Conservation (phyloP, 768 basidiomycete species). For the Rhodotorula babjevae region DNA sequence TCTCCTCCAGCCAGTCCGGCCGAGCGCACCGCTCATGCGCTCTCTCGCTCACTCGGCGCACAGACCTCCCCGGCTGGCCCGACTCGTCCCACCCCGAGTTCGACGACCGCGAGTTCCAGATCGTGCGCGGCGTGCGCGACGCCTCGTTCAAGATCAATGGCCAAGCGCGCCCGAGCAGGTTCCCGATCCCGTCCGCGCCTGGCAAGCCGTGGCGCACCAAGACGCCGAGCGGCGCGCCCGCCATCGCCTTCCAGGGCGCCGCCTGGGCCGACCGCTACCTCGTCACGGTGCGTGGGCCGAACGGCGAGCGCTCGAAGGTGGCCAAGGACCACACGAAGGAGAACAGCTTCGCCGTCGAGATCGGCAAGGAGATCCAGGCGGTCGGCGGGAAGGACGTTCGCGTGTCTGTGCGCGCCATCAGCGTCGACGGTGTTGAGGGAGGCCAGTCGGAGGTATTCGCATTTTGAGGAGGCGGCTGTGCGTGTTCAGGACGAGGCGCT, state of each 20-base stretch:
- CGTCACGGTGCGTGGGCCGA: constrained; percentile 8
- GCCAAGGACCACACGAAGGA: constrained; percentile 29
- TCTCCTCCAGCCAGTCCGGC: too few species aligned
- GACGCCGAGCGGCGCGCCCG: not conserved
- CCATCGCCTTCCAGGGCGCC: constrained; percentile 11
- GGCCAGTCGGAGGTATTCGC: not conserved
- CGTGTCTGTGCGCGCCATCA: constrained; percentile 8
- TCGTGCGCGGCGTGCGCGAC: constrained; percentile 31
- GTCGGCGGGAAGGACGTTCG: not conserved
- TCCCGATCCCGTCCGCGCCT: constrained; percentile 8
- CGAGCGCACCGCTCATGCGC: too few species aligned
- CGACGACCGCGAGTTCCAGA: constrained; percentile 31
- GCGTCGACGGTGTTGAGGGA: constrained; percentile 1
- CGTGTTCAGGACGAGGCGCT: not conserved
- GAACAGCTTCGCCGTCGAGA: constrained; percentile 9
- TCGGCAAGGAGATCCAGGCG: not conserved
- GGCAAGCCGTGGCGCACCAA: constrained; percentile 7
- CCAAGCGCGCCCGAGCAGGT: not conserved
- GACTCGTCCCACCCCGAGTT: constrained; percentile 2
- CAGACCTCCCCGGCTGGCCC: constrained; percentile 37
- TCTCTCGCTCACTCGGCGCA: too few species aligned
- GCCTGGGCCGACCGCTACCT: constrained; percentile 35
- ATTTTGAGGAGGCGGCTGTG: too few species aligned
- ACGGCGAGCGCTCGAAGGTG: not conserved
- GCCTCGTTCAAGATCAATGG: constrained; percentile 34